Evolutionary conservation across 192 early-diverging fungal genomes (phyloP).

Genomic region (Endogone sp.): DNA sequence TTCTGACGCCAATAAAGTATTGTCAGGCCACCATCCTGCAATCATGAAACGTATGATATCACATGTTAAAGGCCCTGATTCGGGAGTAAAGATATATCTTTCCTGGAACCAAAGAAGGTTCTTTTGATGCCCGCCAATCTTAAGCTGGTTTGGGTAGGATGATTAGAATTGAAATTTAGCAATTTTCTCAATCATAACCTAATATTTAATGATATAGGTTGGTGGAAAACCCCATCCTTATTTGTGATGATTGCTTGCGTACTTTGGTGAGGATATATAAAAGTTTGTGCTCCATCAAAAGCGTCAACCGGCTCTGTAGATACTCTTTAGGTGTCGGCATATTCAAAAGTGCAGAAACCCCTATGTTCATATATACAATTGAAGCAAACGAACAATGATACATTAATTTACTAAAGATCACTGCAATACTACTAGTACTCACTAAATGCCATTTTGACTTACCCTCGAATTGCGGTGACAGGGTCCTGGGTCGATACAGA

Average conservation of each 20-base stretch:
- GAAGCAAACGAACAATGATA: background rate
- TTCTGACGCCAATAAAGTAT: slow-evolving; percentile 60
- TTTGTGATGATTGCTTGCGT: slow-evolving; percentile 5
- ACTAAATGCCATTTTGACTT: background rate
- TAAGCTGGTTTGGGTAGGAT: slow-evolving; percentile 26
- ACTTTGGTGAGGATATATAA: slow-evolving; percentile 62
- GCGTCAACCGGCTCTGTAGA: slow-evolving; percentile 54
- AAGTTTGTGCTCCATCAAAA: slow-evolving; percentile 65
- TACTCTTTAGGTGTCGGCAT: slow-evolving; percentile 58
- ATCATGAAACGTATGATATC: slow-evolving; percentile 76
- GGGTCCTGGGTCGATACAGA: slow-evolving; percentile 38
- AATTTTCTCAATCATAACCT: background rate
- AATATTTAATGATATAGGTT: background rate
- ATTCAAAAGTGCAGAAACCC: slow-evolving; percentile 52
- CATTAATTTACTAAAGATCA: background rate
- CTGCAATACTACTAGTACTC: too few species aligned
- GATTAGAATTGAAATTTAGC: background rate
- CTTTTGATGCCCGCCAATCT: slow-evolving; percentile 39
- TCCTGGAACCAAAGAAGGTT: slow-evolving; percentile 67
- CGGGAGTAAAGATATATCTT: slow-evolving; percentile 51
- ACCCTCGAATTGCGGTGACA: slow-evolving; percentile 54
- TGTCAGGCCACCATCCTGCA: slow-evolving; percentile 68
- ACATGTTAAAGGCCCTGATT: slow-evolving; percentile 52
- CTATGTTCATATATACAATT: background rate
- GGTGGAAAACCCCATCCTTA: background rate